Conservation (phyloP, 192 early-diverging fungal species). For the Pilaira anomala region DNA sequence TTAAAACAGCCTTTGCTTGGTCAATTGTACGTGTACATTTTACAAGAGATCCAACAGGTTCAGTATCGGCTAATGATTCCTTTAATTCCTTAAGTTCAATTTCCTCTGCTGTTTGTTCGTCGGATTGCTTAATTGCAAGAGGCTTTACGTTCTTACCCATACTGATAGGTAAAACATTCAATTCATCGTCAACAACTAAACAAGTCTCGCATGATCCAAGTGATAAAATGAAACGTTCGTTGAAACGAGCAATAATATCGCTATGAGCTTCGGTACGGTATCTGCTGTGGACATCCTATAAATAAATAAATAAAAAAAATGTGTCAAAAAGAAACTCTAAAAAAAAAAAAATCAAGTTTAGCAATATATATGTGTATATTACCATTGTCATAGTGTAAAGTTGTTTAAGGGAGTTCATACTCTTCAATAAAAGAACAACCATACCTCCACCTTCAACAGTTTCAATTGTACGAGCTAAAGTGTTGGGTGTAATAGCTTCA, state of each 20-base stretch:
- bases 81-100: slow-evolving; percentile 81
- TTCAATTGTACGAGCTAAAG: slow-evolving; percentile 94
- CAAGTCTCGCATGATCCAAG: slow-evolving; percentile 84
- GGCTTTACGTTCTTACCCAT: slow-evolving; percentile 93
- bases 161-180: slow-evolving; percentile 94
- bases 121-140: slow-evolving; percentile 55
- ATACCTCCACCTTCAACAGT: slow-evolving; percentile 98
- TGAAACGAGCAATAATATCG: slow-evolving; percentile 93
- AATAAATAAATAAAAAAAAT: not conserved
- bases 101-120: slow-evolving; percentile 46
- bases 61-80: slow-evolving; percentile 83
- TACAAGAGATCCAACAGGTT: slow-evolving; percentile 87
- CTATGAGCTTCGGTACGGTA: slow-evolving; percentile 93
- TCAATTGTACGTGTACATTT: slow-evolving; percentile 80
- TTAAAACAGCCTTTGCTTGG: slow-evolving; percentile 95
- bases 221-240: slow-evolving; percentile 96
- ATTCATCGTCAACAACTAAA: slow-evolving; percentile 95
- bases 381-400: slow-evolving; percentile 98
- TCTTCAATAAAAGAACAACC: slow-evolving; percentile 88
- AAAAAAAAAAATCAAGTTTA: not conserved
- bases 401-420: slow-evolving; percentile 94
- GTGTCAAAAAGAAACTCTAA: not conserved
- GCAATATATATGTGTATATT: too few species aligned
- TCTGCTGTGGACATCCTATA: slow-evolving; percentile 88
- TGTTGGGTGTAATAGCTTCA: slow-evolving; percentile 96